Evolutionary conservation across 2,329 filamentous ascomycete species (phyloP), one percentile per base, ranked within the genome.

Genomic region (Sporothrix euskadiensis): DNA sequence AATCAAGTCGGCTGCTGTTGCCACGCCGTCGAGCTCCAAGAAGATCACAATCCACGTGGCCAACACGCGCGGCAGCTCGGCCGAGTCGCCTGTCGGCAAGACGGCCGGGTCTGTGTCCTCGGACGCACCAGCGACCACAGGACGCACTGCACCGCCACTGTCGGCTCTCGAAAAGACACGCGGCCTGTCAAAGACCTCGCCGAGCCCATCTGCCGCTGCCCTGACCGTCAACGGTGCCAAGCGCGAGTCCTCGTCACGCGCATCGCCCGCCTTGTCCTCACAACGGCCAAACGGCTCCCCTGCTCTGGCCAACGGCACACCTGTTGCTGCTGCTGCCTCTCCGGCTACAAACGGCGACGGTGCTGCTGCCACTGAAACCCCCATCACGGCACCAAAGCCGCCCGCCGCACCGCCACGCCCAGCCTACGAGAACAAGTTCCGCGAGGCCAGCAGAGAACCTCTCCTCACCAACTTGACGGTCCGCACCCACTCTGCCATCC

Each of bases 1-100:
- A 81, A 85, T 97, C 73, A 94, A 92, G 80, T 87, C 94, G 79
- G 85, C 87, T 81, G 81, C 32, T 22, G 39, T n/a, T 79, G 85
- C 88, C 41, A 82, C 83, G 10, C 81, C 86, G 0, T 44, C 74
- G 59, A 81, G 83, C 74, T 81, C 85, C 9, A 90, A 90, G 80
- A 92, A 89, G 80, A 90, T 95, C 73, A 94, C 90, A 26, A 88
- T 94, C 68, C 91, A 90, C 75, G 87, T 94, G 71, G 90, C 89
- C 77, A 87, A 86, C 54, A 77, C 79, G 9, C 88, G 87, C 77
- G 85, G 85, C 70, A 88, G 83, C 77, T 85, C 84, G 73, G 84
- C 83, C 30, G 86, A 84, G 56, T 89, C 88, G 35, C 87, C 87
- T 7, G 83, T 83, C n/a, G 74, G 82, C 80, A 81, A 81, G 56